phyloP scores from a whole-genome alignment of 2,329 filamentous ascomycete genomes.

The Fusarium euwallaceae region DNA sequence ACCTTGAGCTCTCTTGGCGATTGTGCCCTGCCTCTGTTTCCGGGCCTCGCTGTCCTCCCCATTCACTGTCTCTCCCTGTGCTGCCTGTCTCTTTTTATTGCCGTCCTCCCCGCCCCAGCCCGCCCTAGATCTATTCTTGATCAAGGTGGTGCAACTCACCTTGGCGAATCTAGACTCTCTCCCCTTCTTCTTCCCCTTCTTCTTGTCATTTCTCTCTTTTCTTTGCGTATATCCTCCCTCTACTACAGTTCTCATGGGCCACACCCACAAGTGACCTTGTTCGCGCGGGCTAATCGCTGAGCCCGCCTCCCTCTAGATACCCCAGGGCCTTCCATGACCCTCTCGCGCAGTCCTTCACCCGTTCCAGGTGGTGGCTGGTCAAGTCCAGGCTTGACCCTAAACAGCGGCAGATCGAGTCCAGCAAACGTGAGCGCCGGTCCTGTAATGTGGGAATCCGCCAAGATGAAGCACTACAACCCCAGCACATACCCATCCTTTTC shows the following conservation, averaged over 20 bases:
- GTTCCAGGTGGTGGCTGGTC: conserved; percentile 89
- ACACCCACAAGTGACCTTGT: conserved; percentile 21
- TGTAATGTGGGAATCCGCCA: conserved; percentile 86
- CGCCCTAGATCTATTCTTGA: conserved; percentile 8
- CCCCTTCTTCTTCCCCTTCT: conserved; percentile 5
- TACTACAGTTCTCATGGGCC: conserved; percentile 27
- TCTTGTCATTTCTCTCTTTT: not conserved
- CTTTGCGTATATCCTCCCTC: conserved; percentile 6
- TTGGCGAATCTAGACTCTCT: not conserved
- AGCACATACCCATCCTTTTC: conserved; percentile 84
- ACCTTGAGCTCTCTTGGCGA: conserved; percentile 23
- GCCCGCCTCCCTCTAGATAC: conserved; percentile 59
- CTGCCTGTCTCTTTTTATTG: conserved; percentile 22
- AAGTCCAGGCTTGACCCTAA: conserved; percentile 81
- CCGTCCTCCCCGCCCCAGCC: conserved; percentile 10
- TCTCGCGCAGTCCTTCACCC: conserved; percentile 90
- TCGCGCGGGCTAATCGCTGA: conserved; percentile 46
- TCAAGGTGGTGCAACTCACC: conserved; percentile 17
- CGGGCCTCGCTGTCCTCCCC: conserved; percentile 13
- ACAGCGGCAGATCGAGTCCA: conserved; percentile 79
- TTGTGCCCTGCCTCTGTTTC: conserved; percentile 24
- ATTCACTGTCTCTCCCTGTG: conserved; percentile 27
- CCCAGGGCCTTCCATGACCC: conserved; percentile 76
- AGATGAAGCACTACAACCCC: conserved; percentile 79
- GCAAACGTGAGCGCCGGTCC: conserved; percentile 67